Base-by-base conservation (phyloP, 75 land plant genomes). In the Cupressus sempervirens region DNA sequence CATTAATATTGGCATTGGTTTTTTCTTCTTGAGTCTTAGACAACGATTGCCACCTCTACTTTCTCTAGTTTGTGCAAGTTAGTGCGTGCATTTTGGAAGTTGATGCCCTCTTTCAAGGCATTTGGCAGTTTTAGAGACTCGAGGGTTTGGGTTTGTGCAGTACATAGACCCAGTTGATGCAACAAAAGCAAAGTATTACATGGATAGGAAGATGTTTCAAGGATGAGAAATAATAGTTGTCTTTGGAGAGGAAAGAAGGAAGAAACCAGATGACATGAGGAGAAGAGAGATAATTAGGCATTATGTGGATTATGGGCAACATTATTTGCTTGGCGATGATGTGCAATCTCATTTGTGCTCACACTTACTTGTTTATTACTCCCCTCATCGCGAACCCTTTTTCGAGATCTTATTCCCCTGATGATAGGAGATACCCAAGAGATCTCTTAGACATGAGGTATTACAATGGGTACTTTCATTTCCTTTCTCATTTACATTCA, bases 101-200 rank as follows among this genome's bases (percentile, higher is more conserved):
- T n/a, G n/a, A n/a, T n/a, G n/a, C n/a, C n/a, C n/a, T n/a, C n/a
- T n/a, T n/a, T n/a, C n/a, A n/a, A n/a, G n/a, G n/a, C n/a, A n/a
- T n/a, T n/a, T n/a, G n/a, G n/a, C n/a, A n/a, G n/a, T n/a, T n/a
- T n/a, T n/a, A n/a, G 93, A 95, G 75, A 94, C 95, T 58, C 95
- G 95, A 52, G 97, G 97, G 18, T 95, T 95, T 93, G 97, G 97
- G 16, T 95, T 95, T 89, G 92, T 95, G 23, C 97, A 95, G 67
- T 95, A 74, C 84, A 65, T 92, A 54, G 92, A 95, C 38, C 94
- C 97, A 38, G 88, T 82, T 88, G 95, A 95, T 92, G 96, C 96
- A 36, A 90, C 92, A 8, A 93, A 93, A 65, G 94, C 95, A 14
- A 95, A 93, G 84, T 86, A 92, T 85, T 85, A 95, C 32, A 90